Percentiles rank a stretch among this genome's conserved stretches.
These are phyloP conservation scores for Begonia fuchsioides DNA, from an alignment of 306 rosid genomes.

Conservation along the genomic window DNA sequence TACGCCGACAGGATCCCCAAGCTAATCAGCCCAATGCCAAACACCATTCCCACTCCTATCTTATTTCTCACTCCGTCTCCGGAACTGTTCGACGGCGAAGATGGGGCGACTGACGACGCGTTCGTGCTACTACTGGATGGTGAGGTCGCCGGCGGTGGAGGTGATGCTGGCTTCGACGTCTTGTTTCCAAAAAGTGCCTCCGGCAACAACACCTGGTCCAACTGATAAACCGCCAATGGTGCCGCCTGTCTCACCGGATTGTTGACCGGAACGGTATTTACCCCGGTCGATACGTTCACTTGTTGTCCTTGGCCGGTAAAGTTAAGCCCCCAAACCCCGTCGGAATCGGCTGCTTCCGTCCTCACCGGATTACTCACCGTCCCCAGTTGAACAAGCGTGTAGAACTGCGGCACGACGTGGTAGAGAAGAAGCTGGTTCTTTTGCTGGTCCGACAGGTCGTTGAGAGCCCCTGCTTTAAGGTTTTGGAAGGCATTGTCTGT, in stretches of 20 bases:
- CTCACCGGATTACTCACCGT: constrained; percentile 73
- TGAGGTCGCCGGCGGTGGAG: constrained; percentile 20
- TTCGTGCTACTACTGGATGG: constrained; percentile 8
- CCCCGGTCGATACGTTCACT: constrained; percentile 51
- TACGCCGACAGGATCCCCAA: too few relatives aligned
- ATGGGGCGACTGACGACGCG: neutral
- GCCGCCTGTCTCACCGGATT: constrained; percentile 38
- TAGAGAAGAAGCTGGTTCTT: constrained; percentile 43
- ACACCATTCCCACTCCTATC: constrained; percentile 2
- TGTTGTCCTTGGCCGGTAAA: constrained; percentile 61
- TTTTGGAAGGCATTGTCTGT: constrained; percentile 73
- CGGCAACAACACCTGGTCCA: constrained; percentile 62
- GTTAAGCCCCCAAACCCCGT: constrained; percentile 51
- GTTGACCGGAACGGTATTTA: constrained; percentile 28
- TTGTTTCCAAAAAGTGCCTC: constrained; percentile 28
- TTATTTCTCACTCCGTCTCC: neutral
- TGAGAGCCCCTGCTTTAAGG: constrained; percentile 50
- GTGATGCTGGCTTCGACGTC: constrained; percentile 1
- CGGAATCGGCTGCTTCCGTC: constrained; percentile 21
- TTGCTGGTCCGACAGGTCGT: constrained; percentile 25
- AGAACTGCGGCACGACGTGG: constrained; percentile 54
- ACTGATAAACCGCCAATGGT: constrained; percentile 44
- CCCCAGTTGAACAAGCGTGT: constrained; percentile 21
- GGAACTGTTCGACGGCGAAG: neutral
- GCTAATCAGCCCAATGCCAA: neutral